phyloP scores from a whole-genome alignment of 352 stramenopile species.

The Elongisporangium undulatum region DNA sequence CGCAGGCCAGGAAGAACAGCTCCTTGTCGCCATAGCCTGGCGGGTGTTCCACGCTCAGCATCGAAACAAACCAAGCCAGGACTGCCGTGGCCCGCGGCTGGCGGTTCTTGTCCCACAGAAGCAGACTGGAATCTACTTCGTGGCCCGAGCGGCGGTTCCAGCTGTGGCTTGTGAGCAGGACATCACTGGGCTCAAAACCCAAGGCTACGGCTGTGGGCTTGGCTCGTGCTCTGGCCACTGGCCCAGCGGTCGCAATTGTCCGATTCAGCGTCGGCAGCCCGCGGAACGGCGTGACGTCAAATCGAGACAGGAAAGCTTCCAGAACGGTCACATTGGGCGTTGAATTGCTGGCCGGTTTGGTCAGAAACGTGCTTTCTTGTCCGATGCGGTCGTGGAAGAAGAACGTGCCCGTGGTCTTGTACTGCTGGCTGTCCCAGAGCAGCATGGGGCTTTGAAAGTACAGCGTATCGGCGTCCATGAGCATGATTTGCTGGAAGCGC shows the following conservation, averaged over 20 bases:
- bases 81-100: constrained; percentile 28
- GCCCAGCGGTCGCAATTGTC: constrained; percentile 12
- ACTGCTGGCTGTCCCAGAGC: constrained; percentile 29
- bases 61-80: constrained; percentile 22
- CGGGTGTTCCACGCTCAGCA: not conserved
- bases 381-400: constrained; percentile 54
- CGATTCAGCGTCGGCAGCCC: constrained; percentile 22
- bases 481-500: constrained; percentile 44
- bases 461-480: constrained; percentile 39
- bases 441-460: constrained; percentile 34
- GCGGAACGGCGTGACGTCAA: constrained; percentile 32
- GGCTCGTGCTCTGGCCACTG: constrained; percentile 19
- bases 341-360: constrained; percentile 10
- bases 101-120: constrained; percentile 26
- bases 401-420: constrained; percentile 27
- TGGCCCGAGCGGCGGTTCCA: constrained; percentile 23
- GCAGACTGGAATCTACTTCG: constrained; percentile 24
- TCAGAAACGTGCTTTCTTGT: constrained; percentile 26
- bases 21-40: constrained; percentile 28
- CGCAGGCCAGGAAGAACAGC: constrained; percentile 35
- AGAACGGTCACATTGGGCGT: constrained; percentile 19
- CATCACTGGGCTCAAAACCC: constrained; percentile 17
- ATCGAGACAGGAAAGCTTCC: constrained; percentile 34
- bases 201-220: constrained; percentile 9
- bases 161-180: constrained; percentile 13